Evolutionary conservation across 352 stramenopile genomes (phyloP), one percentile per base, ranked within the genome.

Genomic region (Phytophthora meadii): DNA sequence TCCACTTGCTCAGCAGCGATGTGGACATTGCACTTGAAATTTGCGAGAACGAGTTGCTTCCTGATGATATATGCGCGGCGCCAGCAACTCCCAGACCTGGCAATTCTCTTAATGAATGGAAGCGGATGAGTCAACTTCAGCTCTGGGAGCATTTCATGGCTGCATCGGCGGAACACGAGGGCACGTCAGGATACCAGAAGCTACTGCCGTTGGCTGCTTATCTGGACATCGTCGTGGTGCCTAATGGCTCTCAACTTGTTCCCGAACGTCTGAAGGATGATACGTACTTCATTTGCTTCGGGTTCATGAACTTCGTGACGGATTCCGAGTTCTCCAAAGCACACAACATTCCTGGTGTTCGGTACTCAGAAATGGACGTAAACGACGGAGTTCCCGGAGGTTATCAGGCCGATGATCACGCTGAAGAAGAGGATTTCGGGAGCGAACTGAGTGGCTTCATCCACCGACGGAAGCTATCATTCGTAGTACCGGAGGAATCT

Each of bases 231-330:
- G 74, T 87, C 8, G 65, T 84, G 24, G 59, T 93, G 11, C 50
- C 72, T 6, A 83, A 82, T 22, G 77, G 71, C 15, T 61, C 50
- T 1, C 60, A 74, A 11, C 61, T 93, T 14, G 68, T 75, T 12
- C 62, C 67, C 10, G 59, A 72, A 15, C 71, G 71, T 28, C 46
- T 87, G 7, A 65, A 79, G 3, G 72, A 74, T 11, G 79, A 90
- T 51, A 93, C 81, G 51, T 93, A 89, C 52, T 93, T 93, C 34
- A 84, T 93, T 30, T 93, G 84, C 57, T 86, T 84, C 40, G 84
- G 84, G 19, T 81, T 81, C 56, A 80, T 93, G 65, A 87, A 90
- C 65, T 82, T 93, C 49, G 76, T 93, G 53, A 76, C 74, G 36
- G 77, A 88, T 51, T 87, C 79, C 3, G 81, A 92, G 46, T 90